Percentiles rank a stretch among this genome's conserved stretches.
These are phyloP conservation scores for Ambrosiella xylebori DNA, from an alignment of 2,329 filamentous ascomycete species.

Conservation along the genomic window DNA sequence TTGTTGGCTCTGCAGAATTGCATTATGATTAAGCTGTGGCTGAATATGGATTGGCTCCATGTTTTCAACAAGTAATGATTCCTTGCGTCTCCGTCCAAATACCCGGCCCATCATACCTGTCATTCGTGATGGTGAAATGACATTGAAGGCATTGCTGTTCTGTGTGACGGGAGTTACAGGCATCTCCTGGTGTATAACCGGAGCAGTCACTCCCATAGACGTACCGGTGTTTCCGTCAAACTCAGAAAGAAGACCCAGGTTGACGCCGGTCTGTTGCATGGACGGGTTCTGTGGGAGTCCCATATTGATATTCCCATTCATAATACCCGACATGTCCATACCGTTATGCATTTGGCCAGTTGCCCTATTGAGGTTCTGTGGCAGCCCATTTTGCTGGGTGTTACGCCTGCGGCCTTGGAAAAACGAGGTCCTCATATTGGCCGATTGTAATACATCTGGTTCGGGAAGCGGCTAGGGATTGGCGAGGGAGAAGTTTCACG, in stretches of 20 bases:
- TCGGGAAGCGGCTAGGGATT: not conserved
- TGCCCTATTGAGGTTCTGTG: not conserved
- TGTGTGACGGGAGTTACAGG: not conserved
- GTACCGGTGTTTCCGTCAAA: not conserved
- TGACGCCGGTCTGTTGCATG: not conserved
- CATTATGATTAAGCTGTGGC: conserved; percentile 1
- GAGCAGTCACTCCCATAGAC: not conserved
- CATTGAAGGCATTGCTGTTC: not conserved
- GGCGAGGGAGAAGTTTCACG: not conserved
- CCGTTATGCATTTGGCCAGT: not conserved
- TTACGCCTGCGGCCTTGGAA: not conserved
- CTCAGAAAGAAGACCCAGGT: not conserved
- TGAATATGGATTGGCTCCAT: conserved; percentile 3
- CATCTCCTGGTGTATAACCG: not conserved
- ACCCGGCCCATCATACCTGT: not conserved
- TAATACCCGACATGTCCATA: not conserved
- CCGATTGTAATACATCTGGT: conserved; percentile 5
- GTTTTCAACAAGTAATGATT: conserved; percentile 5
- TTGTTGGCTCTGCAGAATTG: conserved; percentile 8
- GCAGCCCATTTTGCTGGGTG: not conserved
- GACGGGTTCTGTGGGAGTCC: not conserved
- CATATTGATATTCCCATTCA: not conserved
- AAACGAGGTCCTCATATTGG: conserved; percentile 1
- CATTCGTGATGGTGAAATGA: not conserved
- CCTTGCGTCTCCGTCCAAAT: conserved; percentile 8